Evolutionary conservation across 306 rosid genomes (phyloP).

Genomic region (Cucumis cinereus): DNA sequence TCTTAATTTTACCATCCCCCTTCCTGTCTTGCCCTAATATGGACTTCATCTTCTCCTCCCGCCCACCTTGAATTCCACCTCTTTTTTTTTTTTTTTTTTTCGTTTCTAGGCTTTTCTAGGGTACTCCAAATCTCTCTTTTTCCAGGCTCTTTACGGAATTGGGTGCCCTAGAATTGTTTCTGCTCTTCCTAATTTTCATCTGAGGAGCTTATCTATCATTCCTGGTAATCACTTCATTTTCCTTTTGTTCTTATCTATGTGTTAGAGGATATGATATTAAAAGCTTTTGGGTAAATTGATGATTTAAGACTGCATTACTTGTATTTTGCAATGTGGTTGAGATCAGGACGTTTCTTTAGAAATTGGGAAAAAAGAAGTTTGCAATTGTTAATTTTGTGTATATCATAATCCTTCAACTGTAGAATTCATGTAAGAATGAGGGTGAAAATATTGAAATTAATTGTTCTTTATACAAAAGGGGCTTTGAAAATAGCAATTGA

Average conservation of each 20-base stretch:
- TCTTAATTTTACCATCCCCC: conserved; percentile 13
- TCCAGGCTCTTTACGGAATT: background rate
- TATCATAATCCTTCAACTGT: background rate
- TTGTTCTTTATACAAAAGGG: background rate
- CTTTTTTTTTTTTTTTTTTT: background rate
- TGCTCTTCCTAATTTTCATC: background rate
- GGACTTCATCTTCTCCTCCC: conserved; percentile 25
- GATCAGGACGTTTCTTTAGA: background rate
- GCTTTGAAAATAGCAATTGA: background rate
- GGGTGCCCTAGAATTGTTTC: conserved; percentile 42
- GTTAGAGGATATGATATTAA: no score
- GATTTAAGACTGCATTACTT: background rate
- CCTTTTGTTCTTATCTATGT: no score
- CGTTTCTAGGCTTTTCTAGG: conserved; percentile 29
- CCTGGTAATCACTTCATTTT: background rate
- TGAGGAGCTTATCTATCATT: background rate
- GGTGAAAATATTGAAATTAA: background rate
- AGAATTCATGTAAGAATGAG: background rate
- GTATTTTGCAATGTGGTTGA: background rate
- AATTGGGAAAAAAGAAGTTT: background rate
- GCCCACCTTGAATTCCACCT: conserved; percentile 5
- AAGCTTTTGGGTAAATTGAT: no score
- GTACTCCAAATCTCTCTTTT: conserved; percentile 18
- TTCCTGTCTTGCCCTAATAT: conserved; percentile 16
- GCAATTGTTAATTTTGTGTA: background rate